Evolutionary conservation across 2,329 filamentous ascomycete genomes (phyloP), one percentile per base, ranked within the genome.

Genomic region (Trichoderma guizhouense): DNA sequence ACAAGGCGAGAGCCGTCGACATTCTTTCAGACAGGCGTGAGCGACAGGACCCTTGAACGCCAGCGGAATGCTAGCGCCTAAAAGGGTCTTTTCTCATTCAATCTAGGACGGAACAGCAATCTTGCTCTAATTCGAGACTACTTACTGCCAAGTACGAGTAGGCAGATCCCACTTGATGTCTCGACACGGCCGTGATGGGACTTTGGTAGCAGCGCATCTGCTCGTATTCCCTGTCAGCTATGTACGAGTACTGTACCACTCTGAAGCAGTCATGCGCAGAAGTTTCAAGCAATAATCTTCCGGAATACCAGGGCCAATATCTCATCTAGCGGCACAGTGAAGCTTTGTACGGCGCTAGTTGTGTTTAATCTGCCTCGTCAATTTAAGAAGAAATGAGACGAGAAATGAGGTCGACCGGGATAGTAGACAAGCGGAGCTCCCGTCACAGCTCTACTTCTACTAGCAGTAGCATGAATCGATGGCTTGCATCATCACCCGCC

Each of bases 401-500:
- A 43, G 58, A 72, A 72, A 72, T 71, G 66, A 72, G 51, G 60
- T 18, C 30, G 58, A 63, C 65, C 34, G 30, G 71, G 60, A 32
- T 65, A 53, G 18, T 15, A 61, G 30, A 30, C 43, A 65, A 72
- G 71, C 66, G 58, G 66, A 68, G 47, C 58, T 67, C 34, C 55
- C 32, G 47, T 53, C 57, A 65, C 66, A 62, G 60, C 57, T 60
- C 58, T 63, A 58, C 15, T 32, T n/a, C 28, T 32, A 34, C 55
- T 32, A 58, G 26, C 26, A 60, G 28, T 21, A 60, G 28, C 57
- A 28, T 43, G 18, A 62, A 55, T 66, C 62, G 64, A 71, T 72
- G 71, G 71, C 71, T 72, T 72, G 71, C 71, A 72, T 72, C 60
- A 60, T 70, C 66, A 71, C 71, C 60, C 66, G 71, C 53, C 67